phyloP scores from a whole-genome alignment of 768 basidiomycete species.

The Phaeotremella skinneri region DNA sequence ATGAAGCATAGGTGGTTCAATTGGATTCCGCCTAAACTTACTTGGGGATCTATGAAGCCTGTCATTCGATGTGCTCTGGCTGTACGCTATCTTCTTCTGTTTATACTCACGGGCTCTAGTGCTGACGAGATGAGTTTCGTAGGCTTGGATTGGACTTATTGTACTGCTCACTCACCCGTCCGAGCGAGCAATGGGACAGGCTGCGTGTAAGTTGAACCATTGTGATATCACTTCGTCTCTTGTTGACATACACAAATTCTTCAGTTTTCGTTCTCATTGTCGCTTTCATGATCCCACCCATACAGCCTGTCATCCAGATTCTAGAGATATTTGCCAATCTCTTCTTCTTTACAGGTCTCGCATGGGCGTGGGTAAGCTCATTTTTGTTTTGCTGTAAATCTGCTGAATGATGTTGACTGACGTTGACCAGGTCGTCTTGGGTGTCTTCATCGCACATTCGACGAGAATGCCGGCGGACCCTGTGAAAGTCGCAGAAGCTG shows the following conservation, averaged over 20 bases:
- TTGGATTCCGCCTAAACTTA: conserved; percentile 39
- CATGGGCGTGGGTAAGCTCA: conserved; percentile 47
- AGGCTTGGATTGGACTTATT: conserved; percentile 46
- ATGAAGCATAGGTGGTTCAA: conserved; percentile 34
- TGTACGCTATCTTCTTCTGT: conserved; percentile 18
- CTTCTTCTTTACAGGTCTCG: conserved; percentile 39
- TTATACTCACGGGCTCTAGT: neutral
- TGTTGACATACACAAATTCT: neutral
- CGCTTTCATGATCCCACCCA: conserved; percentile 45
- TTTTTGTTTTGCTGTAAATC: neutral
- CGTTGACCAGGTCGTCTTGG: conserved; percentile 25
- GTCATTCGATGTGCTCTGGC: conserved; percentile 42
- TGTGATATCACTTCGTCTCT: neutral
- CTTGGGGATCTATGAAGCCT: conserved; percentile 37
- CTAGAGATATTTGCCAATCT: conserved; percentile 44
- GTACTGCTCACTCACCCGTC: conserved; percentile 36
- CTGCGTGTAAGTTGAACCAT: conserved; percentile 36
- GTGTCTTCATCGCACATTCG: conserved; percentile 37
- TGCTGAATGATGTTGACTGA: neutral
- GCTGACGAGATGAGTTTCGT: neutral
- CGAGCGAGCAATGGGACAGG: conserved; percentile 38
- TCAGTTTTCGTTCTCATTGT: conserved; percentile 42
- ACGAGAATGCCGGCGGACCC: conserved; percentile 31
- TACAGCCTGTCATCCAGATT: conserved; percentile 41
- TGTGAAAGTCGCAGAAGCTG: conserved; percentile 20